These are phyloP conservation scores for Malus sylvestris DNA, from an alignment of 306 rosid genomes.

Conservation along the genomic window DNA sequence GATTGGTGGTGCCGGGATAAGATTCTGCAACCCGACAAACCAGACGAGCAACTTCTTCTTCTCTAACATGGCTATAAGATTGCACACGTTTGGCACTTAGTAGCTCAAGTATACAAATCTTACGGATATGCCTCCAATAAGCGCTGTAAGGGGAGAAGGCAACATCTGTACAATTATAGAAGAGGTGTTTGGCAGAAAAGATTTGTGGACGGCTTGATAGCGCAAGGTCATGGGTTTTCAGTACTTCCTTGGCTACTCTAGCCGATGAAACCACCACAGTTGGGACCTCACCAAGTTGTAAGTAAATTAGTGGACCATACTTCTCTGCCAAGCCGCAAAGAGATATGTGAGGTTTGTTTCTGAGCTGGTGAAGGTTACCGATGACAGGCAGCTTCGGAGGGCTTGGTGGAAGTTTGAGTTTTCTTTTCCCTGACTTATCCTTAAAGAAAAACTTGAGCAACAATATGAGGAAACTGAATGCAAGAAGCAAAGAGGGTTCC, in stretches of 20 bases:
- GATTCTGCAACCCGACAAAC: slow-evolving; percentile 26
- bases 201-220: slow-evolving; percentile 39
- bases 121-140: slow-evolving; percentile 59
- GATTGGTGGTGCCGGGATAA: slow-evolving; percentile 30
- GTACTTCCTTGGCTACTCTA: slow-evolving; percentile 47
- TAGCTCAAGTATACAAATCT: slow-evolving; percentile 52
- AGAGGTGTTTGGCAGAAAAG: slow-evolving; percentile 52
- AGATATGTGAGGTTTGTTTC: slow-evolving; percentile 41
- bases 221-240: slow-evolving; percentile 61
- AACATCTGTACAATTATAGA: slow-evolving; percentile 52
- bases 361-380: slow-evolving; percentile 57
- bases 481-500: slow-evolving; percentile 16
- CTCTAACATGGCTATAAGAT: slow-evolving; percentile 30
- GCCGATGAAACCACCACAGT: slow-evolving; percentile 65
- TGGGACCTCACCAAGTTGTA: slow-evolving; percentile 61
- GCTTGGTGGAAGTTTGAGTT: slow-evolving; percentile 41
- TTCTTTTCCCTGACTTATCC: slow-evolving; percentile 16
- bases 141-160: slow-evolving; percentile 51
- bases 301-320: slow-evolving; percentile 43
- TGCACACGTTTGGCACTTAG: slow-evolving; percentile 48
- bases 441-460: slow-evolving; percentile 19
- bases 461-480: slow-evolving; percentile 15
- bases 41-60: slow-evolving; percentile 49
- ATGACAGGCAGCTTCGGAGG: slow-evolving; percentile 47
- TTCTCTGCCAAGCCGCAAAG: slow-evolving; percentile 35